Base-by-base conservation (phyloP, 2,329 filamentous ascomycete genomes). In the Purpureocillium takamizusanense region DNA sequence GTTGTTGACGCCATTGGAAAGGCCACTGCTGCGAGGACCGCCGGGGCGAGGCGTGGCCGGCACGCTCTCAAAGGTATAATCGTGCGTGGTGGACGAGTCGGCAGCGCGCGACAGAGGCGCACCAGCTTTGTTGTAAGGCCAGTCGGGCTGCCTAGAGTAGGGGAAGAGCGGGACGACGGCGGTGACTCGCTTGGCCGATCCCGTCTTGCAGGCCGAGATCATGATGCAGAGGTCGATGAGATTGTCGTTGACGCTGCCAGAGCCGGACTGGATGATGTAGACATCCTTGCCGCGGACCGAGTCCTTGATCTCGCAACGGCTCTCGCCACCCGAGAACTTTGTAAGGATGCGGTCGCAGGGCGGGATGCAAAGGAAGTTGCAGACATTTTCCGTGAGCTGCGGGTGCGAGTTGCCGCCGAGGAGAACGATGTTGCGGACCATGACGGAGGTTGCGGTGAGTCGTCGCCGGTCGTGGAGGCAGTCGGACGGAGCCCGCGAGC, bases 201-300 rank as follows among this genome's bases (percentile, higher is more conserved):
- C 88, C 11, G 85, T 80, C 66, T 95, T 94, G 78, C 92, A 97
- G 44, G 92, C 92, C n/a, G 87, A 94, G 52, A 97, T 90, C 67
- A 92, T 95, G 66, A 97, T 95, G 61, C 94, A 85, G 36, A 97
- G 80, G 59, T 98, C 92, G 69, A 98, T 84, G 48, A 98, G 78
- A 65, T 94, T 81, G 65, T 98, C 92, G 60, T 98, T 98, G 65
- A 95, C 86, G 53, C 84, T 85, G 46, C 87, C 88, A 51, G 86
- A 86, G 51, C 87, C 88, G 31, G 87, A 92, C 65, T 97, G 90
- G 54, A 98, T 87, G 59, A 97, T 95, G 68, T 94, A 98, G 60
- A 95, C 92, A 78, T 98, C 92, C 63, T 98, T 98, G 51, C 86
- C 92, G 52, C 92, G 84, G 37, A 98, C 92, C 12, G 88, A 95